Percentiles rank a stretch among this genome's conserved stretches.
Conservation (phyloP, 805 yeast species). For the Candida maris region DNA sequence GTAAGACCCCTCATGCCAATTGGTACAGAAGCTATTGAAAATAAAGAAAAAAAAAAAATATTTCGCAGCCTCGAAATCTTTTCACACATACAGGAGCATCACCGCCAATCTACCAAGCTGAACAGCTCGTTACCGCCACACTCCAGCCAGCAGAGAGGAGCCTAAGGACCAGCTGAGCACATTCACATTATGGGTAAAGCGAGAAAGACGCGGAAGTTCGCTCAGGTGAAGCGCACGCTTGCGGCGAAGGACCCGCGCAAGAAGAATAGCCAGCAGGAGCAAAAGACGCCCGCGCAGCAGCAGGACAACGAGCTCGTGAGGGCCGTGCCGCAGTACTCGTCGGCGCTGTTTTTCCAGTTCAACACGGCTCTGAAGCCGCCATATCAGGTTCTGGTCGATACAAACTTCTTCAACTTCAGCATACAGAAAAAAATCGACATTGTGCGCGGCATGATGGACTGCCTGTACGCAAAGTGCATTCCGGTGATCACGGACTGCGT, state of each 20-base stretch:
- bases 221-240: constrained; percentile 81
- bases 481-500: constrained; percentile 97
- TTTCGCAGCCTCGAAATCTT: too few species aligned
- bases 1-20: too few species aligned
- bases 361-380: constrained; percentile 97
- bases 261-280: constrained; percentile 42
- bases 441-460: constrained; percentile 96
- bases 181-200: constrained; percentile 79
- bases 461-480: constrained; percentile 89
- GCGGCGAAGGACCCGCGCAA: constrained; percentile 67
- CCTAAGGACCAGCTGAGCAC: too few species aligned
- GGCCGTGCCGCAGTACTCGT: constrained; percentile 88
- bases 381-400: constrained; percentile 91
- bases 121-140: not conserved
- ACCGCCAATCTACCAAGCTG: not conserved
- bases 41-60: constrained; percentile 9
- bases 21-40: too few species aligned
- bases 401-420: constrained; percentile 94
- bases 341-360: constrained; percentile 91
- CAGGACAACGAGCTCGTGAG: constrained; percentile 76
- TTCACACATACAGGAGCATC: too few species aligned
- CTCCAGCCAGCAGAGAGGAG: too few species aligned
- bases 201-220: constrained; percentile 94
- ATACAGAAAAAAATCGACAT: constrained; percentile 94
- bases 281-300: constrained; percentile 35